These are phyloP conservation scores for Leishmania mexicana DNA, from an alignment of 208 protist species.

Conservation along the genomic window DNA sequence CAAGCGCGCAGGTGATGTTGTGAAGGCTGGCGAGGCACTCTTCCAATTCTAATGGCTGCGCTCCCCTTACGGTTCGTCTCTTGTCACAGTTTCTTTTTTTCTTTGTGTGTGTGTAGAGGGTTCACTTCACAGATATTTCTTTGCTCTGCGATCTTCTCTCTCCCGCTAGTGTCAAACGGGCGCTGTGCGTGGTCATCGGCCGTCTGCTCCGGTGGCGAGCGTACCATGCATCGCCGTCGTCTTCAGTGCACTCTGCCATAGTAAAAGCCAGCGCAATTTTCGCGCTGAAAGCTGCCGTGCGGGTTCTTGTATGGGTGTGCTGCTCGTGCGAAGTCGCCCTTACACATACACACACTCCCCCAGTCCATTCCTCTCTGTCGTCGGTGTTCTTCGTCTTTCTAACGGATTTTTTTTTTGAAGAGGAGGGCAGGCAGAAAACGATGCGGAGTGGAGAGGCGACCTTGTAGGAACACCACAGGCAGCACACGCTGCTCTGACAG, in stretches of 20 bases:
- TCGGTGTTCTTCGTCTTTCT: not conserved
- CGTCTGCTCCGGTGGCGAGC: not conserved
- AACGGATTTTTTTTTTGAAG: not conserved
- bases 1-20: conserved; percentile 45
- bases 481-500: not conserved
- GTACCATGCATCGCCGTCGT: not conserved
- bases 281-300: not conserved
- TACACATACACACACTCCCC: not conserved
- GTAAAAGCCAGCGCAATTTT: not conserved
- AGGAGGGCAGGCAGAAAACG: not conserved
- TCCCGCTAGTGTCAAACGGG: not conserved
- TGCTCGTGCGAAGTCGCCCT: not conserved
- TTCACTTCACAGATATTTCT: conserved; percentile 1
- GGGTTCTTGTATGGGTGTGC: not conserved
- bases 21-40: conserved; percentile 74
- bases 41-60: conserved; percentile 21
- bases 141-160: not conserved
- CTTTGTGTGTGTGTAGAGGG: not conserved
- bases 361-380: not conserved
- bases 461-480: not conserved
- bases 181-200: not conserved
- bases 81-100: not conserved
- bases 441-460: not conserved
- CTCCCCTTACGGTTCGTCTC: not conserved
- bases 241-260: not conserved